phyloP scores from a whole-genome alignment of 2,329 filamentous ascomycete species.

The Penicillium frequentans region DNA sequence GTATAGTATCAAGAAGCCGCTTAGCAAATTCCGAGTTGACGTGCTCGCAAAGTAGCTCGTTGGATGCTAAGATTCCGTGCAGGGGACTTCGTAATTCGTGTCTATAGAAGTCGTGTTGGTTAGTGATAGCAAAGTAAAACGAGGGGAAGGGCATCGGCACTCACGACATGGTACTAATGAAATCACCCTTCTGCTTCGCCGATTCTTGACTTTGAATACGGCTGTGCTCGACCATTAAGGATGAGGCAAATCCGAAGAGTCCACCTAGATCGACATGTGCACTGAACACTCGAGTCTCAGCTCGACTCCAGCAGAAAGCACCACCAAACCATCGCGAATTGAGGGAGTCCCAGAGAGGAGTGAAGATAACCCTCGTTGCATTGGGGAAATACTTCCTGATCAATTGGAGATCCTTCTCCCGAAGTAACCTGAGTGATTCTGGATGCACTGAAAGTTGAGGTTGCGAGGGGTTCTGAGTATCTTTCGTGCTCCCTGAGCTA shows the following conservation, averaged over 20 bases:
- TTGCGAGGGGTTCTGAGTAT: not conserved
- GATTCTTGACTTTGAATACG: slow-evolving; percentile 38
- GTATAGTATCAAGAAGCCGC: slow-evolving; percentile 37
- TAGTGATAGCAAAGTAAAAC: not conserved
- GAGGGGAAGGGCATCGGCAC: slow-evolving; percentile 1
- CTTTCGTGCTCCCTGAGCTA: not conserved
- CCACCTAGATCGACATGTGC: slow-evolving; percentile 32
- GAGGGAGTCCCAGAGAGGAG: slow-evolving; percentile 52
- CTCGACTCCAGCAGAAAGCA: slow-evolving; percentile 42
- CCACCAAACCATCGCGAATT: slow-evolving; percentile 47
- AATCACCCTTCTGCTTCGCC: slow-evolving; percentile 42
- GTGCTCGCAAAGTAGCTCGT: slow-evolving; percentile 39
- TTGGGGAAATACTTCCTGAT: slow-evolving; percentile 43
- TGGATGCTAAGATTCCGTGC: slow-evolving; percentile 41
- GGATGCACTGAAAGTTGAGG: not conserved
- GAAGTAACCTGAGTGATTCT: not conserved
- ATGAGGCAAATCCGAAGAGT: slow-evolving; percentile 31
- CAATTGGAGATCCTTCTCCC: slow-evolving; percentile 34
- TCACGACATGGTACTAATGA: slow-evolving; percentile 42
- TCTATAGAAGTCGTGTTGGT: slow-evolving; percentile 3
- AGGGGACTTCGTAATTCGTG: slow-evolving; percentile 42
- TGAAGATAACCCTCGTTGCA: slow-evolving; percentile 47
- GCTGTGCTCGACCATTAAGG: slow-evolving; percentile 41
- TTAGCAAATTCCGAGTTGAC: slow-evolving; percentile 29
- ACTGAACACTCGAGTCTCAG: slow-evolving; percentile 32